Evolutionary conservation across 2,329 filamentous ascomycete genomes (phyloP).

Genomic region (Elsinoe fawcettii): DNA sequence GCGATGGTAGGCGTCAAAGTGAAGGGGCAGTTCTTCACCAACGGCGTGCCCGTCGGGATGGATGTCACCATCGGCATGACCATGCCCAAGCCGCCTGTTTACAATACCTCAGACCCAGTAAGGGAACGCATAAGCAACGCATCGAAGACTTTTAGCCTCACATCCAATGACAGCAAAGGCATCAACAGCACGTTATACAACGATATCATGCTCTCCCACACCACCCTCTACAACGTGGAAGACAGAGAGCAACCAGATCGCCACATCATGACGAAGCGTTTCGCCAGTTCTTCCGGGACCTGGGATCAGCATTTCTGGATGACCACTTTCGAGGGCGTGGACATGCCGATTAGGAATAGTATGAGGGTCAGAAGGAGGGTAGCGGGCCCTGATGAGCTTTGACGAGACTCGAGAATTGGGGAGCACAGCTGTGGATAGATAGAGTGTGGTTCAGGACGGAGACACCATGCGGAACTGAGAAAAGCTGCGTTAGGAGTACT

Average conservation of each 20-base stretch:
- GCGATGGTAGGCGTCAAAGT: background rate
- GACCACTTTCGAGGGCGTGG: background rate
- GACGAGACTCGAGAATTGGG: too few species aligned
- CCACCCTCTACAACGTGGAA: background rate
- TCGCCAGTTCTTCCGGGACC: background rate
- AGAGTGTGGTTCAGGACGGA: too few species aligned
- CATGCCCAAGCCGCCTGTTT: background rate
- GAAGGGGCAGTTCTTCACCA: background rate
- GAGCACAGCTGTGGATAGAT: too few species aligned
- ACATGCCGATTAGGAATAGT: background rate
- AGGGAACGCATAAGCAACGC: too few species aligned
- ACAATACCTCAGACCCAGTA: background rate
- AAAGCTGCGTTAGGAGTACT: too few species aligned
- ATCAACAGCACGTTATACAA: too few species aligned
- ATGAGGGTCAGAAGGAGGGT: too few species aligned
- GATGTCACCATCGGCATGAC: background rate
- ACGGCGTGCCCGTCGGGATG: background rate
- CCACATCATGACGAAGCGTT: background rate
- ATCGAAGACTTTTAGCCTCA: too few species aligned
- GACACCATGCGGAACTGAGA: too few species aligned
- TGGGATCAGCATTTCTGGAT: conserved; percentile 12
- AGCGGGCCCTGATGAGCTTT: too few species aligned
- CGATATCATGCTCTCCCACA: background rate
- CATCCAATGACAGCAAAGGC: too few species aligned
- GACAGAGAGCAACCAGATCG: background rate